Conservation (phyloP, 2,329 filamentous ascomycete genomes). For the Beauveria sp. region DNA sequence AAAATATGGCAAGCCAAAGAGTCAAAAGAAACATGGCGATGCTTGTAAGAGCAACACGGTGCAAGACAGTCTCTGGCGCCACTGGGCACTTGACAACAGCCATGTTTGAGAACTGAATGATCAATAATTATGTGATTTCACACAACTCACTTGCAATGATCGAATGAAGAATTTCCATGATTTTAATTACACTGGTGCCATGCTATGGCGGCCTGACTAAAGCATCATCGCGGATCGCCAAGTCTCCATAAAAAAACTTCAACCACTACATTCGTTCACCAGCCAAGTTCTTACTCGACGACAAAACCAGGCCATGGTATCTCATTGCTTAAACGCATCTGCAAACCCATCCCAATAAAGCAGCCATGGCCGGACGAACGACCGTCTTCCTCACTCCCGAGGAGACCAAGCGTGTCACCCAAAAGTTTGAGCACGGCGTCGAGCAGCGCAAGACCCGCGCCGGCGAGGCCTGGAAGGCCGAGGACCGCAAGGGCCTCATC, state of each 20-base stretch:
- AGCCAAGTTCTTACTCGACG: background rate
- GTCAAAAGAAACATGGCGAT: no score
- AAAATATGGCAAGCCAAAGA: no score
- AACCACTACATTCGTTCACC: background rate
- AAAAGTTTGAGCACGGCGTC: constrained; percentile 15
- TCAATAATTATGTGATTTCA: background rate
- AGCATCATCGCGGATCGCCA: background rate
- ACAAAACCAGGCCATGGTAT: background rate
- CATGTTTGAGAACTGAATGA: background rate
- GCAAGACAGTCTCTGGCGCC: no score
- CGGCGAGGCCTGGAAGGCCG: constrained; percentile 16
- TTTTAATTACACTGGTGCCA: background rate
- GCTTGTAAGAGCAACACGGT: no score
- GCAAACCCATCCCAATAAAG: background rate
- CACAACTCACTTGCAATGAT: no score
- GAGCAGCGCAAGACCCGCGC: constrained; percentile 17
- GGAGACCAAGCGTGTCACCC: constrained; percentile 23
- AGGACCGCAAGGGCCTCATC: constrained; percentile 15
- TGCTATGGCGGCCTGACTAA: background rate
- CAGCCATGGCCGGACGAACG: constrained; percentile 17
- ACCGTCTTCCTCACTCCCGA: constrained; percentile 25
- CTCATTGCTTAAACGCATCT: background rate
- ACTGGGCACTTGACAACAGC: no score
- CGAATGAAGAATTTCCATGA: background rate
- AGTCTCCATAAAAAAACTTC: constrained; percentile 8